Conservation (phyloP, 805 yeast species). For the Hanseniaspora jakobsenii region DNA sequence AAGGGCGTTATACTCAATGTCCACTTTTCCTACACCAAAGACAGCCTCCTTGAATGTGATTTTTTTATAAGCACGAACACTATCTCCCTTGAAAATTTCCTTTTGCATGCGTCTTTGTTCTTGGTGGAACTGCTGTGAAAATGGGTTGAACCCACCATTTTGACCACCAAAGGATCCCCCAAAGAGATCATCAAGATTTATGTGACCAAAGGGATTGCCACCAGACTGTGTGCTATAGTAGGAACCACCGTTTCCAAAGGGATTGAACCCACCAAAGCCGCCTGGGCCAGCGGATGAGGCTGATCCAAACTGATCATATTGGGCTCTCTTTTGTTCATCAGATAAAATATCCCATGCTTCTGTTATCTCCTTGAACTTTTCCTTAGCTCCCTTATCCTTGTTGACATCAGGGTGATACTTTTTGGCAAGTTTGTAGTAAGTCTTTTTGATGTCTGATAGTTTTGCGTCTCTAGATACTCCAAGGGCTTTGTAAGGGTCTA, state of each 20-base stretch:
- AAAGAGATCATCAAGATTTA: slow-evolving; percentile 54
- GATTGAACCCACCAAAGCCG: slow-evolving; percentile 32
- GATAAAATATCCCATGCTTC: slow-evolving; percentile 87
- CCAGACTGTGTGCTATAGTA: slow-evolving; percentile 32
- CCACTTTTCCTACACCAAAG: slow-evolving; percentile 54
- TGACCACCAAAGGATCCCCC: slow-evolving; percentile 40
- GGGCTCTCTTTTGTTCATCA: slow-evolving; percentile 72
- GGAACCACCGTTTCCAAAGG: slow-evolving; percentile 36
- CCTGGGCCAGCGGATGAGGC: slow-evolving; percentile 55
- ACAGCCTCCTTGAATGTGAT: slow-evolving; percentile 78
- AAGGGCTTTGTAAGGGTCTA: slow-evolving; percentile 72
- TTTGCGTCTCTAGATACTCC: slow-evolving; percentile 68
- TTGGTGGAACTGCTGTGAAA: slow-evolving; percentile 9
- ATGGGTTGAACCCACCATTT: slow-evolving; percentile 18
- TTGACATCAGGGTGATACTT: slow-evolving; percentile 94
- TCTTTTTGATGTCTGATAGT: slow-evolving; percentile 80
- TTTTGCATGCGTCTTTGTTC: slow-evolving; percentile 35
- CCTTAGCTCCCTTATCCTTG: slow-evolving; percentile 78
- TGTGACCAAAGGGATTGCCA: slow-evolving; percentile 32
- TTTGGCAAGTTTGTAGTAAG: slow-evolving; percentile 86
- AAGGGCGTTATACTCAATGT: slow-evolving; percentile 58
- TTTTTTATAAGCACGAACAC: slow-evolving; percentile 65
- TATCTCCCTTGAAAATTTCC: slow-evolving; percentile 78
- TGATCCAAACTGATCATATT: slow-evolving; percentile 85
- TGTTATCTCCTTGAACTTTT: slow-evolving; percentile 81